phyloP scores from a whole-genome alignment of 768 basidiomycete genomes.

The Cyclocybe cylindracea region DNA sequence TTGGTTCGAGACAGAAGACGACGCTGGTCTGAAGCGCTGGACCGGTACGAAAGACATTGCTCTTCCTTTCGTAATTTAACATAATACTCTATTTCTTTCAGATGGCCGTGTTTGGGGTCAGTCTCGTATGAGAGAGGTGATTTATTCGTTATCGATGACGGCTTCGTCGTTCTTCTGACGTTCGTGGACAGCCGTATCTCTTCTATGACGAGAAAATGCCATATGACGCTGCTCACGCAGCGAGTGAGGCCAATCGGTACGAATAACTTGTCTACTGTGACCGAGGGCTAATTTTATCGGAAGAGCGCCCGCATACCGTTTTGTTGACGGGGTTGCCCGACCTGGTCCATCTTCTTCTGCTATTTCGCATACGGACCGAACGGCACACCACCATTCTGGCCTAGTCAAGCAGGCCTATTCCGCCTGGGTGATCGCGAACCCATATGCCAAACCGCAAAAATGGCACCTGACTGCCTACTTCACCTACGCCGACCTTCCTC shows the following conservation, averaged over 20 bases:
- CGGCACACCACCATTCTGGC: conserved; percentile 52
- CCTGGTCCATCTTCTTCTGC: conserved; percentile 51
- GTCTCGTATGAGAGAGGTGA: conserved; percentile 64
- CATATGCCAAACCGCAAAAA: conserved; percentile 52
- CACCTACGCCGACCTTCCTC: conserved; percentile 46
- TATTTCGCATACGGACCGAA: conserved; percentile 58
- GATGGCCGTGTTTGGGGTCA: conserved; percentile 73
- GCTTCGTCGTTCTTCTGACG: conserved; percentile 6
- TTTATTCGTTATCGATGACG: conserved; percentile 1
- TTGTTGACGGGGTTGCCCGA: conserved; percentile 57
- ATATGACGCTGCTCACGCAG: conserved; percentile 39
- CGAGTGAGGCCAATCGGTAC: conserved; percentile 40
- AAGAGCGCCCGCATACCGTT: conserved; percentile 49
- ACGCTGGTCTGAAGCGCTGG: conserved; percentile 66
- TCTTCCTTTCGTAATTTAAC: neutral
- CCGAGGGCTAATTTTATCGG: conserved; percentile 12
- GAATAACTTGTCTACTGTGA: conserved; percentile 9
- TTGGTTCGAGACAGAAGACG: conserved; percentile 71
- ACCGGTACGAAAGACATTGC: conserved; percentile 40
- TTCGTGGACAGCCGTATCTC: conserved; percentile 54
- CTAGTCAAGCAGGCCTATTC: conserved; percentile 76
- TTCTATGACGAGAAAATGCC: conserved; percentile 67
- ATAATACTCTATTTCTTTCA: conserved; percentile 15
- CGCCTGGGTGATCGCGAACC: conserved; percentile 52
- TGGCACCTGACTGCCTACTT: conserved; percentile 69